Percentiles rank a stretch among this genome's conserved stretches.
Evolutionary conservation across 169 alveolate genomes (phyloP).

Genomic region (Plasmodium inui): DNA sequence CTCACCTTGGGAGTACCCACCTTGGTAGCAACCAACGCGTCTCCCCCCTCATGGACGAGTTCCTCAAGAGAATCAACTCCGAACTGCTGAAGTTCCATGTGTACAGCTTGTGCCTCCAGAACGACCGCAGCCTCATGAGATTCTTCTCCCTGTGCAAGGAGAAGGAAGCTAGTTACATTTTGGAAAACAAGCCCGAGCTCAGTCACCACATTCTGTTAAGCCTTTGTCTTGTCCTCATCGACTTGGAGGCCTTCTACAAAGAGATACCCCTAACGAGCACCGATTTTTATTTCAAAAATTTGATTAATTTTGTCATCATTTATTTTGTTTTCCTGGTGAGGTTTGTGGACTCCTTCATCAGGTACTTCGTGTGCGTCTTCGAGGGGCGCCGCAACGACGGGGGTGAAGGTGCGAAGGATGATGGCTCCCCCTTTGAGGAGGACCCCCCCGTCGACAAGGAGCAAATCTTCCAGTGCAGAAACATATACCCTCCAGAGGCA

Average conservation of each 20-base stretch:
- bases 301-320: constrained; percentile 50
- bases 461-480: constrained; percentile 16
- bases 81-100: constrained; percentile 4
- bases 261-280: not conserved
- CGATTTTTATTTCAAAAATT: constrained; percentile 40
- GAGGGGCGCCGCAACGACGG: not conserved
- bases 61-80: constrained; percentile 14
- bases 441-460: constrained; percentile 5
- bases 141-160: constrained; percentile 35
- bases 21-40: not conserved
- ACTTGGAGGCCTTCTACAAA: constrained; percentile 39
- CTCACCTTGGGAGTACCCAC: not conserved
- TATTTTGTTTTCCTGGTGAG: constrained; percentile 30
- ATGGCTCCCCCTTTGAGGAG: not conserved
- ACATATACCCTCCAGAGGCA: not conserved
- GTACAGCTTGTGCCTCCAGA: constrained; percentile 39
- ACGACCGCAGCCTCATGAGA: not conserved
- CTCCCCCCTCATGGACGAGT: constrained; percentile 16
- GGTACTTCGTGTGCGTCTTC: constrained; percentile 32
- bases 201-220: constrained; percentile 33
- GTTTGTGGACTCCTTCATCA: constrained; percentile 10
- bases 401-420: not conserved
- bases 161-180: constrained; percentile 15
- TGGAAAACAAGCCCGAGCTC: constrained; percentile 42
- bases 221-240: constrained; percentile 60